These are phyloP conservation scores for Przewalskia tangutica DNA, from an alignment of 257 asterid species.

Conservation along the genomic window DNA sequence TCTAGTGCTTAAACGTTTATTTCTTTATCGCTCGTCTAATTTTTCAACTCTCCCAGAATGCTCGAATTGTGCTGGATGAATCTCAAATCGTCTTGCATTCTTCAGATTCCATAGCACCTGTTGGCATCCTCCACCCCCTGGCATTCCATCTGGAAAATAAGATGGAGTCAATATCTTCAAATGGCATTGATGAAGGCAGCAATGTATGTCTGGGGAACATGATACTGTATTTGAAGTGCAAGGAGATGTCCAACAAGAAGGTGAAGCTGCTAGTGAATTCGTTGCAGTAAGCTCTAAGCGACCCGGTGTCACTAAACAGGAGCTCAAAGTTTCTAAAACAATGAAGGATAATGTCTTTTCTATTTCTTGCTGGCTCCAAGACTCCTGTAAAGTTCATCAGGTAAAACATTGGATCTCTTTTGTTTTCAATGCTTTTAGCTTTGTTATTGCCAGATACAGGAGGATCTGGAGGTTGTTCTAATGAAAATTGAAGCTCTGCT, in stretches of 20 bases:
- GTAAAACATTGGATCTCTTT: conserved; percentile 25
- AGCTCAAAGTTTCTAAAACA: conserved; percentile 46
- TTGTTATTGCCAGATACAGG: conserved; percentile 43
- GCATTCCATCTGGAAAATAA: conserved; percentile 80
- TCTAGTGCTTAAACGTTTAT: background rate
- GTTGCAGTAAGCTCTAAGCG: conserved; percentile 18
- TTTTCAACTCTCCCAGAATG: conserved; percentile 48
- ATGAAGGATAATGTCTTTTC: conserved; percentile 47
- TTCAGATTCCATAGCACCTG: conserved; percentile 82
- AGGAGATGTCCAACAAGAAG: conserved; percentile 42
- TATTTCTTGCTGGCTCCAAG: conserved; percentile 72
- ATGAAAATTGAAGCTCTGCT: conserved; percentile 56
- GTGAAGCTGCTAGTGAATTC: conserved; percentile 20
- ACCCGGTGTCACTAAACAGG: conserved; percentile 22
- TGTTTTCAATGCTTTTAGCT: conserved; percentile 5
- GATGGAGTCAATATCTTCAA: conserved; percentile 22
- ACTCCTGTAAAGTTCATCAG: conserved; percentile 49
- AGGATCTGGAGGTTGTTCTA: conserved; percentile 58
- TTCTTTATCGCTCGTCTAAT: background rate
- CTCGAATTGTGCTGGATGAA: conserved; percentile 83
- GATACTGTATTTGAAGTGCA: conserved; percentile 55
- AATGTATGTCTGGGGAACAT: conserved; percentile 23
- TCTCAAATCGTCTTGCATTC: conserved; percentile 75
- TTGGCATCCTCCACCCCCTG: conserved; percentile 88
- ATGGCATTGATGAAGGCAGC: conserved; percentile 22